These are phyloP conservation scores for Zangia roseola DNA, from an alignment of 768 basidiomycete genomes.

Conservation along the genomic window DNA sequence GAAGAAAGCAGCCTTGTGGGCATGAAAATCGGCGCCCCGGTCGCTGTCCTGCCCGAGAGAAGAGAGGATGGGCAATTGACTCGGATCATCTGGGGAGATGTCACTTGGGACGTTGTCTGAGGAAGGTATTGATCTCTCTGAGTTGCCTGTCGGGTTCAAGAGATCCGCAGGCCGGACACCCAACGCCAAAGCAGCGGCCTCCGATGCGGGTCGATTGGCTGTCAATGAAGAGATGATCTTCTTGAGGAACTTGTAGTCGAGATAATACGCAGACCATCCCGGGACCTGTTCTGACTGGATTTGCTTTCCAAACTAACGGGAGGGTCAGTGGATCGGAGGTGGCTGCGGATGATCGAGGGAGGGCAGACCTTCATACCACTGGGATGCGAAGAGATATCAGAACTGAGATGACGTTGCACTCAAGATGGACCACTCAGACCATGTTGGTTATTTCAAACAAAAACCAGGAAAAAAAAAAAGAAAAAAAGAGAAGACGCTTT, in stretches of 20 bases:
- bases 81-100: conserved; percentile 39
- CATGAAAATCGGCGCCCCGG: conserved; percentile 83
- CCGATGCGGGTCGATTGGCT: conserved; percentile 85
- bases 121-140: conserved; percentile 29
- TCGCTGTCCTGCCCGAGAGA: conserved; percentile 64
- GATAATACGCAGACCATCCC: conserved; percentile 93
- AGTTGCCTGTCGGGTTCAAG: conserved; percentile 34
- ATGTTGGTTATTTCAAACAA: conserved; percentile 24
- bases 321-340: background rate
- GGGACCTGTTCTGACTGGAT: conserved; percentile 95
- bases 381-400: conserved; percentile 8
- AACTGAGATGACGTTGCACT: conserved; percentile 8
- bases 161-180: conserved; percentile 72
- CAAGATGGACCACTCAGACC: conserved; percentile 21
- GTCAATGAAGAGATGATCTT: conserved; percentile 97
- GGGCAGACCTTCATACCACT: conserved; percentile 32
- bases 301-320: conserved; percentile 91
- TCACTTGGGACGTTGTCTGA: conserved; percentile 10
- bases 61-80: conserved; percentile 58
- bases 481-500: conserved; percentile 8
- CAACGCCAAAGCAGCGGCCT: conserved; percentile 82
- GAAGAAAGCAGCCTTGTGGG: conserved; percentile 97
- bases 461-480: background rate
- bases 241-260: conserved; percentile 98
- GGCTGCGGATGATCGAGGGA: background rate